These are phyloP conservation scores for Puccinia coronata DNA, from an alignment of 1,284 basidiomycete genomes.

Conservation along the genomic window DNA sequence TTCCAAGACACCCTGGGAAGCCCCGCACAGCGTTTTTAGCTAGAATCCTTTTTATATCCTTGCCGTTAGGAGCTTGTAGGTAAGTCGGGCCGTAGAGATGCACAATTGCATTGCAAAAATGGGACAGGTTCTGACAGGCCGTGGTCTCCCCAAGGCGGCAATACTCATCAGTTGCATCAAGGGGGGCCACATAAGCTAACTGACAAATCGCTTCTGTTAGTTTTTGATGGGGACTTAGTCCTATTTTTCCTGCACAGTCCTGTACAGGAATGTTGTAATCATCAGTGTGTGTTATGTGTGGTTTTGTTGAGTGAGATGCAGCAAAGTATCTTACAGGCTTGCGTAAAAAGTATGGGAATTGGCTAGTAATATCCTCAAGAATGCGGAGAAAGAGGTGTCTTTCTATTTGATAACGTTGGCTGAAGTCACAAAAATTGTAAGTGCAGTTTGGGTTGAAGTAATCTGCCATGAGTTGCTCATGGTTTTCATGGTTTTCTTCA, in stretches of 20 bases:
- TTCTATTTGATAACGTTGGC: neutral
- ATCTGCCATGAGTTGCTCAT: neutral
- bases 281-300: too few relatives aligned
- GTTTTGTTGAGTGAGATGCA: too few relatives aligned
- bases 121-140: neutral
- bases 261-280: too few relatives aligned
- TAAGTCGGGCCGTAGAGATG: neutral
- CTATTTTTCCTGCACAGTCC: constrained; percentile 6
- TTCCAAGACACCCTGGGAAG: constrained; percentile 16
- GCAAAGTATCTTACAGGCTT: constrained; percentile 9
- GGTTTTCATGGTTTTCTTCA: neutral
- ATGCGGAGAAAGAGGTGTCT: neutral
- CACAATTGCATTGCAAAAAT: neutral
- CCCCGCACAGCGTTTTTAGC: neutral
- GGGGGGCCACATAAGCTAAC: neutral
- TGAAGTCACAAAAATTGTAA: neutral
- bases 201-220: neutral
- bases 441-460: neutral
- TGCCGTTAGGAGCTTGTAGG: neutral
- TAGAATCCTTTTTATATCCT: neutral
- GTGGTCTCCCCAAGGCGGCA: neutral
- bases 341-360: neutral
- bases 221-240: constrained; percentile 1
- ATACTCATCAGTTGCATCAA: constrained; percentile 30
- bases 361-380: neutral